Conservation (phyloP, 176 grass and related monocot genomes). For the Hsuehochloa calcarea region DNA sequence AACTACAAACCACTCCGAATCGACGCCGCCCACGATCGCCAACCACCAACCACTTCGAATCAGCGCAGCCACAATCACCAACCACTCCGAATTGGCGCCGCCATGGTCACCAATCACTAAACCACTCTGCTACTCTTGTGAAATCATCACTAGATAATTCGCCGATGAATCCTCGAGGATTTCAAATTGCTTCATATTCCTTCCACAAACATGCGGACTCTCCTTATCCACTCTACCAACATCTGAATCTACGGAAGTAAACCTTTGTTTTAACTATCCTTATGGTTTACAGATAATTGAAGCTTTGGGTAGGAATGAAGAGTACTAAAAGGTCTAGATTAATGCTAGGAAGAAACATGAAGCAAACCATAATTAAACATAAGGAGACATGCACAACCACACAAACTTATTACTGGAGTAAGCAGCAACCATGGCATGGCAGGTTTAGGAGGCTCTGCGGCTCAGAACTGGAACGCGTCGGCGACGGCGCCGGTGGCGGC, state of each 20-base stretch:
- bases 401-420: neutral
- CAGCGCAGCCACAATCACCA: too few relatives aligned
- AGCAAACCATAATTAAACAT: conserved; percentile 32
- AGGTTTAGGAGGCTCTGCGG: neutral
- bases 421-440: neutral
- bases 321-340: conserved; percentile 14
- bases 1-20: too few relatives aligned
- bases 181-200: too few relatives aligned
- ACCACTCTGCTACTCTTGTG: neutral
- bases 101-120: neutral
- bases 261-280: neutral
- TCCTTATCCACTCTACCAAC: neutral
- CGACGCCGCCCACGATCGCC: neutral
- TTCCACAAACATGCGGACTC: accelerated
- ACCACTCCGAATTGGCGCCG: too few relatives aligned
- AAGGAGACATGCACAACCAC: neutral
- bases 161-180: too few relatives aligned
- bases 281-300: neutral
- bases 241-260: neutral
- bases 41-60: neutral
- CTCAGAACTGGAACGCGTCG: conserved; percentile 47
- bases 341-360: neutral
- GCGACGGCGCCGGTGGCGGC: neutral
- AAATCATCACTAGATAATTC: neutral
- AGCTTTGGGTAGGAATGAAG: neutral